Evolutionary conservation across 2,329 filamentous ascomycete species (phyloP), one percentile per base, ranked within the genome.

Genomic region (Didymella lethalis): DNA sequence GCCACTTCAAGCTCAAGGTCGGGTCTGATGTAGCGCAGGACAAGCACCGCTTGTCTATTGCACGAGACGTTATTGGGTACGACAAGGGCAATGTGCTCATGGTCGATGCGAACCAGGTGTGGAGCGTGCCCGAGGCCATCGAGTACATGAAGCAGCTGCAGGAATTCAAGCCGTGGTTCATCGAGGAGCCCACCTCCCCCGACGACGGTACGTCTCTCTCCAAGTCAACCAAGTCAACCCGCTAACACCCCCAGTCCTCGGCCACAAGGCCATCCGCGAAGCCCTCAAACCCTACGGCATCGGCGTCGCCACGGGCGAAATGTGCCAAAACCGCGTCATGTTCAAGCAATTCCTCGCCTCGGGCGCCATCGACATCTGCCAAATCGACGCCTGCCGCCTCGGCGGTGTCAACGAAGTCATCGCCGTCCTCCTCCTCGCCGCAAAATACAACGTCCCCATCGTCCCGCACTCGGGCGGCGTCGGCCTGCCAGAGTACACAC

Each of bases 321-420:
- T 96, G 92, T 95, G 92, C 81, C 93, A 96, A 82, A 97, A 96
- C 82, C 88, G 93, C 38, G 91, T 96, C 65, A 87, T 96, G 71
- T 96, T 96, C 86, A 97, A 96, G 84, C 93, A 97, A 79, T 86
- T 96, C 61, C 85, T 97, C 50, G 86, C 89, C 75, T 83, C 87
- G 2, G 90, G 90, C 49, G 91, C 92, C 61, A 91, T 96, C 68
- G 92, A 95, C 71, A 87, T 96, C 20, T 92, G 92, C 75, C 93
- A 97, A 78, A 90, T 95, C 68, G 93, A 97, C 70, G 93, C 93
- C 3, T 96, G 92, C 82, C 89, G 93, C 26, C 85, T 97, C 67
- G 93, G 93, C 41, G 92, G 93, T 62, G 91, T 96, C 45, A 96
- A 96, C 79, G 93, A 97, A 79, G 92, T 94, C 26, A 84, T 97